These are phyloP conservation scores for Candida sonorensis DNA, from an alignment of 805 yeast genomes.

Conservation along the genomic window DNA sequence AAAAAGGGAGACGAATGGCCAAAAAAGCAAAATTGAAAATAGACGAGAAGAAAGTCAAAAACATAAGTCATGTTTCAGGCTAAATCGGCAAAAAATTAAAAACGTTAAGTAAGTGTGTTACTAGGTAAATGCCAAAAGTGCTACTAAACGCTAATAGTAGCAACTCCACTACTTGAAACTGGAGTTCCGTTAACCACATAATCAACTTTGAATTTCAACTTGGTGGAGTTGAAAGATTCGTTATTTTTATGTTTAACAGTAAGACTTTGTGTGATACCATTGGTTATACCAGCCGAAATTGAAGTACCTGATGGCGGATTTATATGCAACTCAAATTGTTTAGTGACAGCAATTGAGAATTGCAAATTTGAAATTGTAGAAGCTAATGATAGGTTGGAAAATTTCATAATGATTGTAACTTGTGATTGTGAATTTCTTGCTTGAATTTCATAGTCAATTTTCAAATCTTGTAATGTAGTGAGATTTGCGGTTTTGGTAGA, in stretches of 20 bases:
- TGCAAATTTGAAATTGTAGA: conserved; percentile 47
- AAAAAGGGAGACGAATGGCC: background rate
- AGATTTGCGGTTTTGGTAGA: conserved; percentile 3
- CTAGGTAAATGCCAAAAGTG: no score
- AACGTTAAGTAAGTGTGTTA: background rate
- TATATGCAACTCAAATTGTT: conserved; percentile 22
- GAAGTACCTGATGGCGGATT: conserved; percentile 20
- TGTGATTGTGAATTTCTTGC: conserved; percentile 11
- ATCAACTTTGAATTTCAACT: conserved; percentile 70
- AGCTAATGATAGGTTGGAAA: conserved; percentile 23
- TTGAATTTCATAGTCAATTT: conserved; percentile 19
- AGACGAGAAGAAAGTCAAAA: no score
- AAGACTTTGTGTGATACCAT: conserved; percentile 21
- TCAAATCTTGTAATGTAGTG: conserved; percentile 14
- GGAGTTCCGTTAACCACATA: conserved; percentile 42
- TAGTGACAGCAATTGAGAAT: conserved; percentile 29
- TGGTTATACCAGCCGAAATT: conserved; percentile 10
- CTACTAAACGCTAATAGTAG: conserved; percentile 13
- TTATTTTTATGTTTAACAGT: conserved; percentile 15
- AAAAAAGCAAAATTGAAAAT: background rate
- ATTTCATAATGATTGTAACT: conserved; percentile 15
- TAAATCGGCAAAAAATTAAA: background rate
- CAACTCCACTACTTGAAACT: conserved; percentile 54
- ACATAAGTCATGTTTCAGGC: no score
- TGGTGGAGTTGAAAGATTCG: conserved; percentile 26